These are phyloP conservation scores for Marasmius sp. DNA, from an alignment of 1,284 basidiomycete genomes.

Conservation along the genomic window DNA sequence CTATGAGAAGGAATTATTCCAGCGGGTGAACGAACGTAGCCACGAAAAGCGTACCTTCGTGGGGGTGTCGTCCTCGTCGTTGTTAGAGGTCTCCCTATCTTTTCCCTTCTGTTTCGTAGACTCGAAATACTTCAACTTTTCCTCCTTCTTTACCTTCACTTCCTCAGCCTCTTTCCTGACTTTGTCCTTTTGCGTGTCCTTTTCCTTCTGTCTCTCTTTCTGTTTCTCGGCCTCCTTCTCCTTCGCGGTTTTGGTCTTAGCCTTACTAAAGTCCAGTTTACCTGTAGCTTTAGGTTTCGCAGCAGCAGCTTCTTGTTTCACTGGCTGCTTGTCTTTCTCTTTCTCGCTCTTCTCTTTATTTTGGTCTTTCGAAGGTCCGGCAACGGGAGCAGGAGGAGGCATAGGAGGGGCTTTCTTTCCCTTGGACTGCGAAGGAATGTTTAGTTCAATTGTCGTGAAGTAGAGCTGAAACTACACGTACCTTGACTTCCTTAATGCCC, in stretches of 20 bases:
- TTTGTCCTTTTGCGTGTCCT: constrained; percentile 16
- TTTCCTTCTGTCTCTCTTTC: constrained; percentile 12
- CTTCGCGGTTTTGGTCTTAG: constrained; percentile 46
- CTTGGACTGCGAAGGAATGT: constrained; percentile 9
- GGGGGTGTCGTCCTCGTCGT: neutral
- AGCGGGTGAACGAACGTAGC: neutral
- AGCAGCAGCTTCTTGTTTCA: constrained; percentile 18
- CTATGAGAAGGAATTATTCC: too few species aligned
- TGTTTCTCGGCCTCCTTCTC: constrained; percentile 24
- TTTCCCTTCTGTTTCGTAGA: constrained; percentile 22
- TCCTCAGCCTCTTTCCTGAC: constrained; percentile 21
- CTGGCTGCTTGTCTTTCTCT: constrained; percentile 13
- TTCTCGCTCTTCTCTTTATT: constrained; percentile 24
- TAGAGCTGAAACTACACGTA: neutral
- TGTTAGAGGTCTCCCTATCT: neutral
- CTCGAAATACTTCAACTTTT: constrained; percentile 7
- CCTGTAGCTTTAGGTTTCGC: constrained; percentile 48
- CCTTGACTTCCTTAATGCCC: constrained; percentile 47
- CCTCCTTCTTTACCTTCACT: constrained; percentile 17
- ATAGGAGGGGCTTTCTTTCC: constrained; percentile 9
- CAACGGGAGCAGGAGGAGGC: constrained; percentile 21
- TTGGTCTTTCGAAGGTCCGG: constrained; percentile 32
- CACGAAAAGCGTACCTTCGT: neutral
- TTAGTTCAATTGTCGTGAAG: constrained; percentile 6
- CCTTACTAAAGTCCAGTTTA: constrained; percentile 64